These are phyloP conservation scores for Lachnellula suecica DNA, from an alignment of 2,329 filamentous ascomycete species.

Conservation along the genomic window DNA sequence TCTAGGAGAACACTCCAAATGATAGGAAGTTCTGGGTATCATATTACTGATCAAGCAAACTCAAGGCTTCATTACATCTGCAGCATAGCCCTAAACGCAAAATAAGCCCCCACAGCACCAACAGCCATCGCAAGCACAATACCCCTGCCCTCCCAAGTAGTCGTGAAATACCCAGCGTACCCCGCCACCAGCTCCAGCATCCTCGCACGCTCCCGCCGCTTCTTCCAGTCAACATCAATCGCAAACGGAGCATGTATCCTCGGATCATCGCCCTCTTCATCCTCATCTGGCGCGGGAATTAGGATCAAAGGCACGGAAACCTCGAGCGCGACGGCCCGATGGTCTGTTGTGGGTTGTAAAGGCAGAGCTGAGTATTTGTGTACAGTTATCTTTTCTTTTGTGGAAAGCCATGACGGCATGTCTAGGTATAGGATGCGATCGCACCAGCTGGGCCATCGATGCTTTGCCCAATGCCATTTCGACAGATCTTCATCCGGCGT, in stretches of 20 bases:
- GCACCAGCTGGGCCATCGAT: slow-evolving; percentile 91
- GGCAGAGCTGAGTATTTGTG: slow-evolving; percentile 73
- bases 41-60: too few species aligned
- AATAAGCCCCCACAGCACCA: slow-evolving; percentile 30
- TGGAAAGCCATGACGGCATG: slow-evolving; percentile 50
- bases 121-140: slow-evolving; percentile 28
- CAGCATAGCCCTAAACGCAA: slow-evolving; percentile 25
- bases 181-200: slow-evolving; percentile 60
- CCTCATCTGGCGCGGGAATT: slow-evolving; percentile 35
- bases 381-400: slow-evolving; percentile 46
- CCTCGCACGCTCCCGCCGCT: slow-evolving; percentile 51
- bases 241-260: slow-evolving; percentile 52
- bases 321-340: slow-evolving; percentile 78
- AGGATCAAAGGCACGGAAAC: slow-evolving; percentile 60
- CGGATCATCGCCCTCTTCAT: slow-evolving; percentile 34
- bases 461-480: slow-evolving; percentile 72
- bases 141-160: slow-evolving; percentile 32
- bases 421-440: slow-evolving; percentile 83
- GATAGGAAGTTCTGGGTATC: too few species aligned
- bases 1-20: too few species aligned
- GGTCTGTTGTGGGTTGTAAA: slow-evolving; percentile 80
- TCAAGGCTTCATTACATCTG: slow-evolving; percentile 9
- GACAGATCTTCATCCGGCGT: slow-evolving; percentile 39
- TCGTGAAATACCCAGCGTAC: slow-evolving; percentile 44
- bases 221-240: slow-evolving; percentile 56